Base-by-base conservation (phyloP, 352 stramenopile genomes). In the Globisporangium irregulare region DNA sequence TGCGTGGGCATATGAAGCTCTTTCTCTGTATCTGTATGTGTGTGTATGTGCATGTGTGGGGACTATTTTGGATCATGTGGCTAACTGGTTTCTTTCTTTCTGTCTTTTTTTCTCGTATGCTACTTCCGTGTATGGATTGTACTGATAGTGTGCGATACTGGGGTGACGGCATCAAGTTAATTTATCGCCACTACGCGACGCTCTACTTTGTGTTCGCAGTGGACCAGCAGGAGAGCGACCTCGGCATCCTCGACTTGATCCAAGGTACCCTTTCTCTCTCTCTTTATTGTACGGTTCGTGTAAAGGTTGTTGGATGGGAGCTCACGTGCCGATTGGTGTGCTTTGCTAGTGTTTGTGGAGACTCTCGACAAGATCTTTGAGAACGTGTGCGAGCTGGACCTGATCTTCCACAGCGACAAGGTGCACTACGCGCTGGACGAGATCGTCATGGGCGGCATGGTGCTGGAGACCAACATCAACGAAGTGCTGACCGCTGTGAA, bases 361-460 rank as follows among this genome's bases (percentile, higher is more conserved):
- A 97, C 94, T 41, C 82, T 98, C 59, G 94, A 99, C 86, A 99
- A 99, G 80, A 98, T 97, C 75, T 99, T 99, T 78, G 97, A 99
- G 73, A 99, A 99, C 85, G 98, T 99, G 22, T 99, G 98, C 82
- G 98, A 99, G 82, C 85, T 99, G 56, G 97, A 99, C 73, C 85
- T 99, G 41, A 99, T 99, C 75, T 99, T 99, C 84, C 97, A 99
- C 84, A 98, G 93, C 54, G 97, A 99, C 90, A 97, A 98, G 70
- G 83, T 98, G 27, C 92, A 98, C 71, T 98, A 98, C 73, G 93
- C 99, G 54, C 82, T 99, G 62, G 98, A 99, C 84, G 98, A 99
- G 82, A 99, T 99, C 73, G 97, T 99, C 51, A 99, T 99, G 97
- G 98, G 95, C 15, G 97, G 98, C 34, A 99, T 99, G 97, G 98